Conservation (phyloP, 129 eudicot genomes). For the Ambrosia trifida region DNA sequence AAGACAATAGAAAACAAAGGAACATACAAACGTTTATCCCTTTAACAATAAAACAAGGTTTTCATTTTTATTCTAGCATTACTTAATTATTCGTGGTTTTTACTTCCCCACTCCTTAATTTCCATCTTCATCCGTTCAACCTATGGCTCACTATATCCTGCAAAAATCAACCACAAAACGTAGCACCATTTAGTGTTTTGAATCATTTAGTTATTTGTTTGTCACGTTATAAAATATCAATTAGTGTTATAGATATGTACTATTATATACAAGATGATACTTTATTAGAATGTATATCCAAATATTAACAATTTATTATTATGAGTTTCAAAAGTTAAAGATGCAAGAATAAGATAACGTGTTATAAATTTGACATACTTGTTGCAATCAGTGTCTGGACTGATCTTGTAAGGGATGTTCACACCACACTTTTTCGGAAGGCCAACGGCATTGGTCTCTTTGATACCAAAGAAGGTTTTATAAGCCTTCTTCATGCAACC, state of each 20-base stretch:
- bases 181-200: background rate
- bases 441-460: constrained; percentile 15
- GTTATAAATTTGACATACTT: constrained; percentile 36
- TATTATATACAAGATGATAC: too few species aligned
- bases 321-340: too few species aligned
- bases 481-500: constrained; percentile 34
- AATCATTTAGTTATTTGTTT: too few species aligned
- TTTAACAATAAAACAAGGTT: background rate
- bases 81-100: background rate
- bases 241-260: too few species aligned
- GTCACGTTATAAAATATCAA: too few species aligned
- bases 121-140: background rate
- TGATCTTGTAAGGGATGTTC: constrained; percentile 39
- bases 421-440: constrained; percentile 53
- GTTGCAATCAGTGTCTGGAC: constrained; percentile 46
- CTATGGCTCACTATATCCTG: constrained; percentile 7
- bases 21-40: constrained; percentile 3
- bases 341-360: background rate
- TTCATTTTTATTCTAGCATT: constrained; percentile 1
- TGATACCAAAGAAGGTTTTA: constrained; percentile 1
- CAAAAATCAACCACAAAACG: constrained; percentile 1
- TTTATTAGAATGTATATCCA: too few species aligned
- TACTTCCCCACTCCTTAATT: background rate
- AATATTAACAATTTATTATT: too few species aligned
- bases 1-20: constrained; percentile 8